Percentiles rank a stretch among this genome's conserved stretches.
Conservation (phyloP, 306 rosid species). For the Acacia acuminata region DNA sequence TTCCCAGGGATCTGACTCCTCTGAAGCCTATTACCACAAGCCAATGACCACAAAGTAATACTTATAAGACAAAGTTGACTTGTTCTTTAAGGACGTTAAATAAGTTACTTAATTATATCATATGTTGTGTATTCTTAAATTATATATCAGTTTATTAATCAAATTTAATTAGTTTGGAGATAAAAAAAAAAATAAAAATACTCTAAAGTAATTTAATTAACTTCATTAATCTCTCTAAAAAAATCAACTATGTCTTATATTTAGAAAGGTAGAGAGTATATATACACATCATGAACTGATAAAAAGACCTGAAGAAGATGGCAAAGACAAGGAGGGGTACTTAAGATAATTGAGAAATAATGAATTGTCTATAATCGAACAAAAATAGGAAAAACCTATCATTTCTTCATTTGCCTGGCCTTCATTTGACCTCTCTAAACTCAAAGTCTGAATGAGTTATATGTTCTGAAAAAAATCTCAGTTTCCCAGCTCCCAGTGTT, state of each 20-base stretch:
- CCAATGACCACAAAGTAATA: neutral
- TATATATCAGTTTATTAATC: too few species aligned
- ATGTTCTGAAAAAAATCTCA: constrained; percentile 18
- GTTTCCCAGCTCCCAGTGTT: constrained; percentile 33
- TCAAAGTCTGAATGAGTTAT: constrained; percentile 10
- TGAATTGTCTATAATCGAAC: constrained; percentile 25
- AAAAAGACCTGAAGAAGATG: constrained; percentile 1
- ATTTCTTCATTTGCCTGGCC: constrained; percentile 8
- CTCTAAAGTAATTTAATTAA: too few species aligned
- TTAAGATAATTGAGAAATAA: constrained; percentile 25
- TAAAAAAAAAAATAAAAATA: too few species aligned
- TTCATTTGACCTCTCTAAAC: constrained; percentile 10
- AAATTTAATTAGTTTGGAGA: too few species aligned
- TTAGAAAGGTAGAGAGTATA: neutral
- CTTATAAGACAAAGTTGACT: too few species aligned
- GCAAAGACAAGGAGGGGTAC: neutral
- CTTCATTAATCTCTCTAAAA: too few species aligned
- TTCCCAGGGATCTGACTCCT: neutral
- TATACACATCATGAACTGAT: neutral
- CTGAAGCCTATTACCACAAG: neutral
- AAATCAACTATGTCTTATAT: too few species aligned
- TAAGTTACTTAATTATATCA: too few species aligned
- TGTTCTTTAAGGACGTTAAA: too few species aligned
- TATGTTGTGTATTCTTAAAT: too few species aligned
- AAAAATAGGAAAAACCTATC: constrained; percentile 29